Evolutionary conservation across 2,329 filamentous ascomycete species (phyloP).

Genomic region (Nothomitra cinnamomea): DNA sequence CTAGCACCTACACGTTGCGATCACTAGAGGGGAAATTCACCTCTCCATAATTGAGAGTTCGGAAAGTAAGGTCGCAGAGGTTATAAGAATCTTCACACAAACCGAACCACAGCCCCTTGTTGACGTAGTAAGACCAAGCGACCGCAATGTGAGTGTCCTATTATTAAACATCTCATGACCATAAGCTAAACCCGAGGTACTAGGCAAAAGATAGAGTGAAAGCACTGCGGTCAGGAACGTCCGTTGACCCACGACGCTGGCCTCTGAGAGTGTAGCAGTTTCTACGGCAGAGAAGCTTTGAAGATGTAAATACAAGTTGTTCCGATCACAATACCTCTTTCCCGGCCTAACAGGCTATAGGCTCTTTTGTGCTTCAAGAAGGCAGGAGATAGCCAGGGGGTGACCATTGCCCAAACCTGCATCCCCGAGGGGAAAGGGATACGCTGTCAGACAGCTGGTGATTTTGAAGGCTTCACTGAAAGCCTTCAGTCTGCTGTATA

Average conservation of each 20-base stretch:
- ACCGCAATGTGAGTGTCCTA: slow-evolving; percentile 7
- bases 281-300: slow-evolving; percentile 13
- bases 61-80: slow-evolving; percentile 6
- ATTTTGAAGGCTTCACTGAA: background rate
- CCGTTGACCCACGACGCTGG: slow-evolving; percentile 13
- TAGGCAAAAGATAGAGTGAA: slow-evolving; percentile 7
- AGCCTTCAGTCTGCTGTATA: background rate
- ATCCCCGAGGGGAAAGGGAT: background rate
- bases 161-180: background rate
- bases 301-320: slow-evolving; percentile 7
- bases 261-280: slow-evolving; percentile 11
- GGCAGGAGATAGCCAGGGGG: background rate
- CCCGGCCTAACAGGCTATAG: background rate
- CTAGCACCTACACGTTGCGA: slow-evolving; percentile 17
- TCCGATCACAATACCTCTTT: background rate
- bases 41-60: slow-evolving; percentile 14
- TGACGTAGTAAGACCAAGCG: slow-evolving; percentile 10
- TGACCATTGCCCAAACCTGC: background rate
- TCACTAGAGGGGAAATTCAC: slow-evolving; percentile 16
- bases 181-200: background rate
- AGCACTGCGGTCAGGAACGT: slow-evolving; percentile 12
- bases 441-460: background rate
- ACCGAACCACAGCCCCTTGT: slow-evolving; percentile 6
- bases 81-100: slow-evolving; percentile 10
- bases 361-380: background rate